Conservation (phyloP, 441 rosid species). For the Adansonia madagascariensis region DNA sequence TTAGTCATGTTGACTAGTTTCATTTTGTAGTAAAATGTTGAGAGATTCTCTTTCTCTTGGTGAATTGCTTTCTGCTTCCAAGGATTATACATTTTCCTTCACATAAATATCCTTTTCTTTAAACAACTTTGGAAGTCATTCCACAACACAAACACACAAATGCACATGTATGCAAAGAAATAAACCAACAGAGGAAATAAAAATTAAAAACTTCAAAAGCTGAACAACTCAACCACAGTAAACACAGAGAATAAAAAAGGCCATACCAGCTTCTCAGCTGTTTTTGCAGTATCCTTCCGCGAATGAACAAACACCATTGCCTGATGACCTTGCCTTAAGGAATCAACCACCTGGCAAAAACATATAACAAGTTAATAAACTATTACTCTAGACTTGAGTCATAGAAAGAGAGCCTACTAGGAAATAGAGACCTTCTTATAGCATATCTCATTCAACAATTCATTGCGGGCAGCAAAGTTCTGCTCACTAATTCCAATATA, state of each 20-base stretch:
- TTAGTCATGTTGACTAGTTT: neutral
- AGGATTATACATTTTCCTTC: slow-evolving; percentile 11
- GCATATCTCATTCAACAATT: slow-evolving; percentile 88
- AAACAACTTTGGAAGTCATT: slow-evolving; percentile 18
- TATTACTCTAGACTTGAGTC: slow-evolving; percentile 32
- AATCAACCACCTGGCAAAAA: slow-evolving; percentile 75
- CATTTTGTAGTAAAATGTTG: neutral
- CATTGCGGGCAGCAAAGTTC: slow-evolving; percentile 83
- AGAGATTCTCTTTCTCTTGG: neutral
- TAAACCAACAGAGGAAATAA: neutral
- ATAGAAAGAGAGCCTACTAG: slow-evolving; percentile 26
- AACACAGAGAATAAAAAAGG: slow-evolving; percentile 16
- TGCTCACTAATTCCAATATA: slow-evolving; percentile 97
- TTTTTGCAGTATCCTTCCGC: slow-evolving; percentile 95
- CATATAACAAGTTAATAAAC: slow-evolving; percentile 32
- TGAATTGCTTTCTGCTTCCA: neutral
- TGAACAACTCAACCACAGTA: slow-evolving; percentile 29
- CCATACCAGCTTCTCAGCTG: slow-evolving; percentile 86
- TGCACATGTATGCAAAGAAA: neutral
- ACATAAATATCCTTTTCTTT: slow-evolving; percentile 9
- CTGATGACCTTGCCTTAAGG: slow-evolving; percentile 92
- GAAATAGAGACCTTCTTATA: slow-evolving; percentile 75
- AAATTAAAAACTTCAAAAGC: neutral
- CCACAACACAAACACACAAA: neutral
- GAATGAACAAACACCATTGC: slow-evolving; percentile 99